These are phyloP conservation scores for Diaporthe ilicicola DNA, from an alignment of 2,329 filamentous ascomycete genomes.

Conservation along the genomic window DNA sequence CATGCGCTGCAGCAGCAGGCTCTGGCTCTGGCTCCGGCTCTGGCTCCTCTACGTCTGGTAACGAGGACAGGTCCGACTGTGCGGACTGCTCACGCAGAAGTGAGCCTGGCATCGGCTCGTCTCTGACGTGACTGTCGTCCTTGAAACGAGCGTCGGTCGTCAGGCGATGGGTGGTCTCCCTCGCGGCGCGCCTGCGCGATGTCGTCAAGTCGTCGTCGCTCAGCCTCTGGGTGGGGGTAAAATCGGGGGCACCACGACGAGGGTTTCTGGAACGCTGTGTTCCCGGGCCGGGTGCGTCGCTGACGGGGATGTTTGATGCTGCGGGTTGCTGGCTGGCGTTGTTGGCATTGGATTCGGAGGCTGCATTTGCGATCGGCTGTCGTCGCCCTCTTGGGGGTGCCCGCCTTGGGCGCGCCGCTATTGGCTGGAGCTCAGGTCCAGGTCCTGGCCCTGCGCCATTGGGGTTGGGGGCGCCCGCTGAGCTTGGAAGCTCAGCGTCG, in stretches of 20 bases:
- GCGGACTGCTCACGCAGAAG: slow-evolving; percentile 4
- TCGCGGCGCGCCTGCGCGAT: slow-evolving; percentile 24
- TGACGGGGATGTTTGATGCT: slow-evolving; percentile 10
- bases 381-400: slow-evolving; percentile 31
- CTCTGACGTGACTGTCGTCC: slow-evolving; percentile 28
- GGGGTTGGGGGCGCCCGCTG: slow-evolving; percentile 9
- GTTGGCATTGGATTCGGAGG: slow-evolving; percentile 24
- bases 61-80: slow-evolving; percentile 31
- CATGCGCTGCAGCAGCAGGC: background rate
- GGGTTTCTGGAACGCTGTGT: slow-evolving; percentile 27
- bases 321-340: slow-evolving; percentile 22
- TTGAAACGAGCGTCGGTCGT: slow-evolving; percentile 21
- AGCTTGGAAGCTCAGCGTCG: slow-evolving; percentile 3
- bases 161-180: slow-evolving; percentile 22
- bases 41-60: slow-evolving; percentile 34
- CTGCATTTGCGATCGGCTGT: slow-evolving; percentile 20
- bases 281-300: slow-evolving; percentile 1
- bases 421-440: slow-evolving; percentile 29
- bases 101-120: slow-evolving; percentile 5
- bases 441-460: slow-evolving; percentile 20
- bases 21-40: slow-evolving; percentile 20
- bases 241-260: slow-evolving; percentile 31
- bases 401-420: slow-evolving; percentile 29
- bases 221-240: slow-evolving; percentile 28
- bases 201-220: slow-evolving; percentile 24